A percentile compares a stretch with the other conserved stretches of the same genome.
phyloP scores from a whole-genome alignment of 192 early-diverging fungal genomes.

The Podila clonocystis region DNA sequence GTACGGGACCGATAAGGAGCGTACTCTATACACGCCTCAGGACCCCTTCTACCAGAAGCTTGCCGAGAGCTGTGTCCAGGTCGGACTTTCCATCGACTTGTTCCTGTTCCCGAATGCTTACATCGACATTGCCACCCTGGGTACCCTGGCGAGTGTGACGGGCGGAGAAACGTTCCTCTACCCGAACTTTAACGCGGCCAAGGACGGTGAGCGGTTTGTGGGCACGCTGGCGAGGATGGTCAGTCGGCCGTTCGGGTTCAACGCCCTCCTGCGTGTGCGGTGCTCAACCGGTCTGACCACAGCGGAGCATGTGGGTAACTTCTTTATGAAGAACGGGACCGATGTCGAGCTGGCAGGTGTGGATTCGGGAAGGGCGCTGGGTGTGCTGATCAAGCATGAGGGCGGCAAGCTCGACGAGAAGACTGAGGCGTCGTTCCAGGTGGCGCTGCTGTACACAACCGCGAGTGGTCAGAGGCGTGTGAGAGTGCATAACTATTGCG shows the following conservation, averaged over 20 bases:
- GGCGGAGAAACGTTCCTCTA: constrained; percentile 89
- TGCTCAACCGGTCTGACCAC: constrained; percentile 90
- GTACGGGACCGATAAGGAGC: constrained; percentile 93
- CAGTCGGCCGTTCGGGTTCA: constrained; percentile 84
- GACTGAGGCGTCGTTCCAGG: constrained; percentile 87
- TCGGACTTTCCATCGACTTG: constrained; percentile 87
- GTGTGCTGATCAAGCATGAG: constrained; percentile 85
- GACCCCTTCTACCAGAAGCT: constrained; percentile 87
- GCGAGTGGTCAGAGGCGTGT: constrained; percentile 88
- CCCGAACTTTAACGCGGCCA: constrained; percentile 78
- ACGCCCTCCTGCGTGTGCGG: constrained; percentile 88
- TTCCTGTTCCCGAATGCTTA: constrained; percentile 92
- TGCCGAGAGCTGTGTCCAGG: constrained; percentile 81
- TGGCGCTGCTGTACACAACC: constrained; percentile 95
- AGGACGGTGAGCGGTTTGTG: constrained; percentile 78
- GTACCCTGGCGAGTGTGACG: constrained; percentile 81
- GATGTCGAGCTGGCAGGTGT: constrained; percentile 95
- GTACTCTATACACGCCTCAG: constrained; percentile 84
- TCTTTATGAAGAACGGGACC: constrained; percentile 90
- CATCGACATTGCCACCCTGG: constrained; percentile 90
- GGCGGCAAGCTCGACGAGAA: constrained; percentile 85
- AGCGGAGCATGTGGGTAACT: constrained; percentile 92
- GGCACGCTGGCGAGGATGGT: constrained; percentile 78
- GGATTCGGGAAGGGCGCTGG: constrained; percentile 86
- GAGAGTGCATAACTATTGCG: constrained; percentile 88